Evolutionary conservation across 108 stramenopile species (phyloP), one percentile per base, ranked within the genome.

Genomic region (Phaeodactylum tricornutum): DNA sequence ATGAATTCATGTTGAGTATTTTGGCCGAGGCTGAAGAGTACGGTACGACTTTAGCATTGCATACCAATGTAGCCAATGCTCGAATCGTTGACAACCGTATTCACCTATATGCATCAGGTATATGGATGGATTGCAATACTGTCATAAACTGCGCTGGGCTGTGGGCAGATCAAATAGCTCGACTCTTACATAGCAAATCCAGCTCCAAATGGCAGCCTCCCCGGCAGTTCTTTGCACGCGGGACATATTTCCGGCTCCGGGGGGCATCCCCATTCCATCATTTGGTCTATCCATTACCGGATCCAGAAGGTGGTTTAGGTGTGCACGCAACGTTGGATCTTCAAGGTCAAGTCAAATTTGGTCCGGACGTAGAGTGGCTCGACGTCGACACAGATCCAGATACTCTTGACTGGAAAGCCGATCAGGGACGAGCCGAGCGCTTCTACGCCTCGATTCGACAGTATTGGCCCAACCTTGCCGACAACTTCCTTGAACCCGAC

Each of bases 301-400:
- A 84, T 50, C 65, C 72, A 17, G 40, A 32, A 19, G 89, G 83
- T 41, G 83, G 88, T 8, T 54, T 91, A 21, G 89, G 89, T 21
- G 72, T 91, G 0, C 89, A 91, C 74, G 84, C 89, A 7, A 91
- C 84, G 15, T 58, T 91, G 17, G 89, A 91, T 57, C 57, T 71
- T 55, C 49, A 47, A 19, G 75, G 75, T 12, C 58, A 62, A 27
- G 65, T 70, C 46, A 75, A 74, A 42, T 91, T 91, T 59, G 89
- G 89, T 22, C 89, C 89, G 1, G 82, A 91, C 56, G 82, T 86
- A 0, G 72, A 91, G 57, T 91, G 89, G 89, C 25, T 91, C 14
- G 63, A 72, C 56, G 27, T 36, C 5, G 43, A 43, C 8, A 34
- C 43, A 3, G 29, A 47, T 40, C 80, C 77, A 4, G 52, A 74